Percentiles rank a stretch among this genome's conserved stretches.
phyloP scores from a whole-genome alignment of 2,329 filamentous ascomycete species.

The Xylariomycetidae sp. region DNA sequence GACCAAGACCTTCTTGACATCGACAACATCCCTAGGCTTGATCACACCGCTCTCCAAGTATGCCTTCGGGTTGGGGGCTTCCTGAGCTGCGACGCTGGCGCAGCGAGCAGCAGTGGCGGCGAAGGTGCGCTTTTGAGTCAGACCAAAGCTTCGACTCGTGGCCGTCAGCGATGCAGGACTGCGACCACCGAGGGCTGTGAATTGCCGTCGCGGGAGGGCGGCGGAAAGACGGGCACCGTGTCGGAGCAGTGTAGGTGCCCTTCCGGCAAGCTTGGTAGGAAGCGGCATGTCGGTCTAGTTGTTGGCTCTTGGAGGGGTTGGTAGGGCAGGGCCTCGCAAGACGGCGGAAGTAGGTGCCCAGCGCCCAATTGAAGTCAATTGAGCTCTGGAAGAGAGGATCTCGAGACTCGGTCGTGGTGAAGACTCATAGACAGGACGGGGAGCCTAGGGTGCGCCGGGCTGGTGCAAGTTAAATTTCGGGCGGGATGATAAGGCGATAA shows the following conservation, averaged over 20 bases:
- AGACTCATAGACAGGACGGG: too few relatives aligned
- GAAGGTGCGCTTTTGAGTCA: conserved; percentile 42
- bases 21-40: conserved; percentile 69
- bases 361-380: conserved; percentile 26
- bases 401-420: too few relatives aligned
- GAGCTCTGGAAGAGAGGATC: too few relatives aligned
- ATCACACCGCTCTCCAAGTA: conserved; percentile 86
- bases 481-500: conserved; percentile 9
- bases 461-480: conserved; percentile 1
- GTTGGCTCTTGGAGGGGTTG: conserved; percentile 12
- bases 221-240: conserved; percentile 45
- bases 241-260: conserved; percentile 52
- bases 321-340: conserved; percentile 18
- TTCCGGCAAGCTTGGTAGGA: conserved; percentile 42
- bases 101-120: conserved; percentile 34
- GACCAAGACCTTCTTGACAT: conserved; percentile 95
- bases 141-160: conserved; percentile 28
- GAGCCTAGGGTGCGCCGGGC: too few relatives aligned
- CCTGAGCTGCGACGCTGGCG: conserved; percentile 46
- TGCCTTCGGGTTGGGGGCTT: conserved; percentile 74
- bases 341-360: conserved; percentile 21
- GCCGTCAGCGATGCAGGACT: conserved; percentile 28
- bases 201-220: conserved; percentile 36
- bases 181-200: conserved; percentile 33
- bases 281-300: conserved; percentile 21